Evolutionary conservation across 305 asterid genomes (phyloP).

Genomic region (Rubia peregrina): DNA sequence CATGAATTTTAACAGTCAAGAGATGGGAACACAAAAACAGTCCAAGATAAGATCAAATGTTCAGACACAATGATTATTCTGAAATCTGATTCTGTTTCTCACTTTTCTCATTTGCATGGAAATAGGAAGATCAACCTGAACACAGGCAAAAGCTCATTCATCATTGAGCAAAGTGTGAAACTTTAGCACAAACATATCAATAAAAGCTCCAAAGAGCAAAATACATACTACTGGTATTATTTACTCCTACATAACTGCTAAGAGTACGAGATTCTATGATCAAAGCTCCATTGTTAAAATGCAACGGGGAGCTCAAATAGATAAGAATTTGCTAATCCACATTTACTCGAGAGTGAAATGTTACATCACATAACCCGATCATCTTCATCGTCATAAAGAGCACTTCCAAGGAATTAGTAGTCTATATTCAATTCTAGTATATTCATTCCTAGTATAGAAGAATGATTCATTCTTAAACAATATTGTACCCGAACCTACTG

Average conservation of each 20-base stretch:
- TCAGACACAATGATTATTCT: constrained; percentile 2
- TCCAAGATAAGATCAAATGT: not conserved
- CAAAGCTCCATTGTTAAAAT: not conserved
- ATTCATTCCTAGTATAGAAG: not conserved
- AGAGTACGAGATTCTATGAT: not conserved
- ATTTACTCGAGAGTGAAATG: not conserved
- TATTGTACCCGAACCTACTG: constrained; percentile 4
- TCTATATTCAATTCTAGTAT: not conserved
- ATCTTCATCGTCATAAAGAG: not conserved
- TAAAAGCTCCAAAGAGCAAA: not conserved
- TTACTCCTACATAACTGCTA: not conserved
- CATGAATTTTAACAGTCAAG: not conserved
- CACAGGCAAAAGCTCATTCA: not conserved
- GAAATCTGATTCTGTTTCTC: not conserved
- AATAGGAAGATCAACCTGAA: not conserved
- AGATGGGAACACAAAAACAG: not conserved
- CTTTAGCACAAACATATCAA: not conserved
- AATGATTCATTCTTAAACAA: not conserved
- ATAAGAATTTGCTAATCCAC: not conserved
- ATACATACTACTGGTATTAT: not conserved
- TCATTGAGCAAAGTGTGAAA: not conserved
- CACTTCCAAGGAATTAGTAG: not conserved
- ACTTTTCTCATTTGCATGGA: not conserved
- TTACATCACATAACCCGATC: not conserved
- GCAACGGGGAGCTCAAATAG: constrained; percentile 4